Evolutionary conservation across 495 filamentous ascomycete species (phyloP), one percentile per base, ranked within the genome.

Genomic region (Penicillium robsamsonii): DNA sequence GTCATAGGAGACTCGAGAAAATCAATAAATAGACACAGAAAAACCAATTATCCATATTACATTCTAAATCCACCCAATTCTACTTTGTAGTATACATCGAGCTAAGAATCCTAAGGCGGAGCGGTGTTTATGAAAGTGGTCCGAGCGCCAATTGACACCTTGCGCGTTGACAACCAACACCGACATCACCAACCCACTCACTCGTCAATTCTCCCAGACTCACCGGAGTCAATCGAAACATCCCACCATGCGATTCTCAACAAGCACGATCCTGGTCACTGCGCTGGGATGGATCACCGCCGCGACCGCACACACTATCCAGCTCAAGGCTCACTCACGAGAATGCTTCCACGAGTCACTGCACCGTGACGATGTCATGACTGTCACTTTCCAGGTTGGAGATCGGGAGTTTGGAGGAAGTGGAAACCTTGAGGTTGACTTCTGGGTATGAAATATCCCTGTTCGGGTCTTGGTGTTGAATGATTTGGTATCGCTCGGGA

Each of bases 301-400:
- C 55, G 78, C 81, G 54, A 70, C 83, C 55, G 90, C 89, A 60
- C 94, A 98, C 85, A 97, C 91, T 76, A 96, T 98, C 80, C 89
- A 95, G 68, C 85, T 98, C 56, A 84, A 85, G 51, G 85, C 94
- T 53, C 92, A 97, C 72, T 85, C 88, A 58, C 82, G 91, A 69
- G 94, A 98, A 79, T 98, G 94, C 79, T 98, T 97, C 82, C 91
- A 96, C 81, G 94, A 98, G 77, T 71, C 76, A 46, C 85, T 98
- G 41, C 92, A 96, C 77, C 84, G 81, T 63, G 94, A 96, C 72
- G 94, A 98, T 76, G 87, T 87, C 72, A 98, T 98, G 94, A 97
- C 92, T 10, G 93, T 98, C 30, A 94, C 92, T 15, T 98, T 96
- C 79, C 94, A 97, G 78, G 92, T 97, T 56, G 94, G 95, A 61